Conservation (phyloP, 2,329 filamentous ascomycete genomes). For the Elsinoe batatas region DNA sequence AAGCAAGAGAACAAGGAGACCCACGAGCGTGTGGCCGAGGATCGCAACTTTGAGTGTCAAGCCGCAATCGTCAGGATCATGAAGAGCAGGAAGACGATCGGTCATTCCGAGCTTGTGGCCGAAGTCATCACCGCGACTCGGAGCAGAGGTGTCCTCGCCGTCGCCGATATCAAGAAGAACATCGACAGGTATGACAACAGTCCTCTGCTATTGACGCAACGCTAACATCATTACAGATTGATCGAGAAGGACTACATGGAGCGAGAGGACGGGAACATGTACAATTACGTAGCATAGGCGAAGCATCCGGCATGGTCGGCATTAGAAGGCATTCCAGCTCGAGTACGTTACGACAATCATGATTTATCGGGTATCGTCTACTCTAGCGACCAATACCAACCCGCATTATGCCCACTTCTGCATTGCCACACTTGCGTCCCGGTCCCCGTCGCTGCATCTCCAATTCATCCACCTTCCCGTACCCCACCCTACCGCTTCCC, state of each 20-base stretch:
- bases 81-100: constrained; percentile 85
- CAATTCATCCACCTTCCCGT: no score
- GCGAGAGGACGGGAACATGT: constrained; percentile 55
- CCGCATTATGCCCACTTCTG: no score
- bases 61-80: constrained; percentile 94
- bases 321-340: background rate
- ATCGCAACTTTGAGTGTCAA: constrained; percentile 92
- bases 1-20: constrained; percentile 90
- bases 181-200: constrained; percentile 70
- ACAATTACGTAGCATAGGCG: constrained; percentile 37
- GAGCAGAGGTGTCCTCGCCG: constrained; percentile 74
- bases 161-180: constrained; percentile 86
- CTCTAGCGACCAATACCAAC: background rate
- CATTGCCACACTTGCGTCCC: no score
- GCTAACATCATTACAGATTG: constrained; percentile 45
- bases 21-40: constrained; percentile 77
- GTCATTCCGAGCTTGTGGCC: constrained; percentile 74
- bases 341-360: constrained; percentile 7
- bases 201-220: background rate
- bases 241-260: constrained; percentile 94
- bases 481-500: constrained; percentile 29
- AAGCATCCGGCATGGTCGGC: background rate
- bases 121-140: constrained; percentile 90
- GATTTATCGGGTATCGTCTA: constrained; percentile 6
- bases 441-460: no score